Percentiles rank a stretch among this genome's conserved stretches.
Evolutionary conservation across 768 basidiomycete species (phyloP).

Genomic region (Auriculariales sp.): DNA sequence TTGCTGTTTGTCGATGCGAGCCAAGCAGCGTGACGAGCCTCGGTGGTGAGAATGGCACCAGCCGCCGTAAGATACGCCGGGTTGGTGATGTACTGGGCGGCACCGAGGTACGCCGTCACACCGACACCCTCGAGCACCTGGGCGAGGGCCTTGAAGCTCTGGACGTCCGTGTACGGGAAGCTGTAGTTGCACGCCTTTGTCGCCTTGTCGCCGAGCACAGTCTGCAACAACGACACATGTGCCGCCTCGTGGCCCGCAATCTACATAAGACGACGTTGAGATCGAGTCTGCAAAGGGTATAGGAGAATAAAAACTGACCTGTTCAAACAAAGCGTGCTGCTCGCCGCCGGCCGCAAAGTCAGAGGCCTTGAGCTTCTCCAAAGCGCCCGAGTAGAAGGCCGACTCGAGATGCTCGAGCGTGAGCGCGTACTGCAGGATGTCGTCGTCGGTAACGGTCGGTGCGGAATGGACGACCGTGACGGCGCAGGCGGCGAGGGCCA

Average conservation of each 20-base stretch:
- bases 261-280: constrained; percentile 34
- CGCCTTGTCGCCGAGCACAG: constrained; percentile 28
- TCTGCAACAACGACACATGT: constrained; percentile 40
- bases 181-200: constrained; percentile 43
- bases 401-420: constrained; percentile 33
- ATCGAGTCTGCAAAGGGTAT: constrained; percentile 22
- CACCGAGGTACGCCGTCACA: constrained; percentile 41
- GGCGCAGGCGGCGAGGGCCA: not conserved
- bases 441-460: constrained; percentile 6
- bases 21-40: constrained; percentile 55
- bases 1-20: constrained; percentile 31
- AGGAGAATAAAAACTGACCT: not conserved
- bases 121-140: constrained; percentile 41
- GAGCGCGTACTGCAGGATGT: constrained; percentile 31
- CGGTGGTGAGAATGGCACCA: constrained; percentile 40
- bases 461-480: not conserved
- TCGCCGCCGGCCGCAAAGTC: not conserved
- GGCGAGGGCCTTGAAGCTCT: constrained; percentile 34
- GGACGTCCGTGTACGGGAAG: constrained; percentile 35
- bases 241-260: constrained; percentile 38
- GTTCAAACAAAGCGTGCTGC: not conserved
- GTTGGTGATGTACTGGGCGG: constrained; percentile 30
- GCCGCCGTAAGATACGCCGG: constrained; percentile 35
- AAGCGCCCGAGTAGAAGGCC: constrained; percentile 28
- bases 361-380: constrained; percentile 24